Percentiles rank a stretch among this genome's conserved stretches.
These are phyloP conservation scores for Teunomyces stri DNA, from an alignment of 805 yeast genomes.

Conservation along the genomic window DNA sequence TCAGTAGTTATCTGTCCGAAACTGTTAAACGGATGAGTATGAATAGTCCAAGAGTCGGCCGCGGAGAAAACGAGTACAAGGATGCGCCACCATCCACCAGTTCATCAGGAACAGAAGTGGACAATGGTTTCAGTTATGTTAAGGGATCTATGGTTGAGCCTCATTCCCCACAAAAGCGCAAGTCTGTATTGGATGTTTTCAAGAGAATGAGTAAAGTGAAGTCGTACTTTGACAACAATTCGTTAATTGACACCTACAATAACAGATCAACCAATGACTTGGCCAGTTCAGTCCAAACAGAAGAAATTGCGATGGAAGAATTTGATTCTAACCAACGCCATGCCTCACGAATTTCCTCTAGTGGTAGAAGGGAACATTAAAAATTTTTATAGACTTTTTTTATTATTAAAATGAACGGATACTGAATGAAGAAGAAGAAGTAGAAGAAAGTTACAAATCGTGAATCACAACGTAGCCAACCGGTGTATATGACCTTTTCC, in stretches of 20 bases:
- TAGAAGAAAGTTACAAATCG: background rate
- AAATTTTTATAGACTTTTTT: background rate
- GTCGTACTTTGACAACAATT: conserved; percentile 23
- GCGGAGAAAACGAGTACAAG: conserved; percentile 3
- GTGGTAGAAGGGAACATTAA: conserved; percentile 12
- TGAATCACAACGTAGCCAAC: background rate
- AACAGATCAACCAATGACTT: conserved; percentile 29
- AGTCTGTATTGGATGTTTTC: conserved; percentile 29
- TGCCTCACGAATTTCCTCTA: conserved; percentile 21
- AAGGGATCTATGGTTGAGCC: background rate
- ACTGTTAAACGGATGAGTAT: conserved; percentile 4
- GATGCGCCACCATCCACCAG: conserved; percentile 1
- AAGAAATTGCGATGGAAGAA: conserved; percentile 51
- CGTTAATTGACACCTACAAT: conserved; percentile 34
- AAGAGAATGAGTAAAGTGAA: conserved; percentile 25
- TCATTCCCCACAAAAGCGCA: conserved; percentile 22
- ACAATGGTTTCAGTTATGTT: background rate
- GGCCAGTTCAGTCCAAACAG: conserved; percentile 39
- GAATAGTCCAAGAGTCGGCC: background rate
- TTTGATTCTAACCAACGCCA: conserved; percentile 23
- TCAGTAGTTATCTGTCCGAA: conserved; percentile 38
- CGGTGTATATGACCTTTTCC: background rate
- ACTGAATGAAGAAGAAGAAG: background rate
- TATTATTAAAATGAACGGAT: background rate
- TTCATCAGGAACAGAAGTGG: conserved; percentile 8